Percentiles rank a stretch among this genome's conserved stretches.
Conservation (phyloP, 208 protist species). For the Balamuthia mandrillaris region DNA sequence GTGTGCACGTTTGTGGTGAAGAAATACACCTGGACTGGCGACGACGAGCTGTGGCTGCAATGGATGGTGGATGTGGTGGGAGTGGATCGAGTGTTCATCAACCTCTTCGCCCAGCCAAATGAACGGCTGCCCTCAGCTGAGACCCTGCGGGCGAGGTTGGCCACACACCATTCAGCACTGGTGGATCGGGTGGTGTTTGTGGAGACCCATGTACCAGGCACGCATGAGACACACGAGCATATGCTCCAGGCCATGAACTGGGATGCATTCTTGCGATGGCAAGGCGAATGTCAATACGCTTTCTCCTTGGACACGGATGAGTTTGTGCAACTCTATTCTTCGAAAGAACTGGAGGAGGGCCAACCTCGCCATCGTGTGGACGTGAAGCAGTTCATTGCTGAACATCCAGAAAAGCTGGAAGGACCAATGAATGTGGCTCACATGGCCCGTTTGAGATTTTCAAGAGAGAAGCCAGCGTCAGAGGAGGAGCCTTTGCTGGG, state of each 20-base stretch:
- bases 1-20: too few species aligned
- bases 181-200: neutral
- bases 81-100: neutral
- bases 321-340: neutral
- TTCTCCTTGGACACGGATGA: neutral
- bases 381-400: neutral
- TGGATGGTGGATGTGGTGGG: neutral
- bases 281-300: neutral
- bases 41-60: neutral
- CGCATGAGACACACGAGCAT: neutral
- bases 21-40: neutral
- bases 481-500: too few species aligned
- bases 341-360: too few species aligned
- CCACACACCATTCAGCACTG: neutral
- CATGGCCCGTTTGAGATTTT: too few species aligned
- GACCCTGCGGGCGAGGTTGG: neutral
- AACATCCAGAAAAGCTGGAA: too few species aligned
- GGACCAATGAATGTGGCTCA: too few species aligned
- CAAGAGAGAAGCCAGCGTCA: too few species aligned
- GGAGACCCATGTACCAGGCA: neutral
- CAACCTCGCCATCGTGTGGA: neutral
- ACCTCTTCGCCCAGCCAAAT: neutral
- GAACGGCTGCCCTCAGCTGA: too few species aligned
- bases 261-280: neutral
- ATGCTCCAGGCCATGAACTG: neutral